Base-by-base conservation (phyloP, 1,139 yeast genomes). In the Yamadazyma blattariae region DNA sequence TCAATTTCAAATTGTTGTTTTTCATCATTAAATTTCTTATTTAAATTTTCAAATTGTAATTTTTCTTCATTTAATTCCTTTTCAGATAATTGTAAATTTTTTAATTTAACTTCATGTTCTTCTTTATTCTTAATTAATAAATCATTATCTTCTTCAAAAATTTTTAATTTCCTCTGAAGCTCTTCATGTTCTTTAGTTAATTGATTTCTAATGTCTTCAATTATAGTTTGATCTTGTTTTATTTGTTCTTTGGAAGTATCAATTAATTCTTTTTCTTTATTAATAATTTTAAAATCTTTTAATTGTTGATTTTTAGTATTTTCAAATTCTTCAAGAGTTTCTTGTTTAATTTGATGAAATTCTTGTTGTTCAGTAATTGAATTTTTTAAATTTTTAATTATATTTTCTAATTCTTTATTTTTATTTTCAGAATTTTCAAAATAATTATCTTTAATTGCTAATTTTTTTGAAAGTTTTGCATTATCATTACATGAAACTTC, bases 401-500 rank as follows among this genome's bases (percentile, higher is more conserved):
- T 17, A 21, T 11, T 12, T 5, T 12, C 11, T 12, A 45, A 39
- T 29, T 44, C 27, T 22, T 35, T 29, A 16, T 34, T 36, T 22
- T 25, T 30, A 4, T 14, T 19, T 18, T 32, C 38, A n/a, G 19
- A 15, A 14, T 12, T 10, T 23, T 32, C 30, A 15, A 27, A 13
- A n/a, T 14, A 20, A 15, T 32, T 32, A 21, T 25, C 59, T 33
- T 54, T 57, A 10, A 52, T 43, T 35, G 52, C 59, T 30, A 52
- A 47, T 25, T 47, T 54, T 40, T 62, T 61, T 5, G 55, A 52
- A 12, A 58, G 40, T 2, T 61, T 55, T 2, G 63, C 61, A 24
- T 61, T 46, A 35, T 64, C 68, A 15, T 60, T 44, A 25, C 60
- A 64, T 36, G 54, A 52, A 34, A 55, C 60, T 28, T 52, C 51